Conservation (phyloP, 495 filamentous ascomycete genomes). For the Penicillium daleae region DNA sequence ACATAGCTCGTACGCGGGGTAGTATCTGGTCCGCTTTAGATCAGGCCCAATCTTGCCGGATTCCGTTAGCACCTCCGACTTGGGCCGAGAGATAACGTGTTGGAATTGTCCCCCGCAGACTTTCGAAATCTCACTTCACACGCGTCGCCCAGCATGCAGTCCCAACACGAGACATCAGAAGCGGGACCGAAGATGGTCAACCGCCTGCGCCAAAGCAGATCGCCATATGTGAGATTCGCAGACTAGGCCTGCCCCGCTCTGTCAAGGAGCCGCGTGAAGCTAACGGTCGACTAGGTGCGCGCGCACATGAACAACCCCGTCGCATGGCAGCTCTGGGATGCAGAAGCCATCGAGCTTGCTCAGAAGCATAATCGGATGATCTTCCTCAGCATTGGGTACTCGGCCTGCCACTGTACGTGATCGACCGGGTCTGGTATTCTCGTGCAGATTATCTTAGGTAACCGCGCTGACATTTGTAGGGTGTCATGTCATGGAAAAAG, state of each 20-base stretch:
- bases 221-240: constrained; percentile 66
- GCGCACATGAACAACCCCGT: constrained; percentile 83
- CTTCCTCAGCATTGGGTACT: constrained; percentile 95
- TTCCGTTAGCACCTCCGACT: constrained; percentile 26
- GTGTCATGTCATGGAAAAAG: constrained; percentile 92
- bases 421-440: not conserved
- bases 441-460: not conserved
- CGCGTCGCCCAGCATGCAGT: constrained; percentile 33
- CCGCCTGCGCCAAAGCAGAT: constrained; percentile 71
- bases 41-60: constrained; percentile 19
- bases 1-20: constrained; percentile 8
- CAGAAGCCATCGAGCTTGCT: constrained; percentile 75
- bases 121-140: constrained; percentile 15
- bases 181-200: constrained; percentile 59
- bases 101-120: constrained; percentile 11
- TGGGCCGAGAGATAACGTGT: constrained; percentile 13
- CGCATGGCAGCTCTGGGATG: constrained; percentile 89
- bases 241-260: not conserved
- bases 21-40: constrained; percentile 8
- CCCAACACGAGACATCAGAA: constrained; percentile 32
- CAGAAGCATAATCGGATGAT: constrained; percentile 80
- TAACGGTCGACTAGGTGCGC: constrained; percentile 59
- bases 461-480: constrained; percentile 50
- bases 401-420: constrained; percentile 86
- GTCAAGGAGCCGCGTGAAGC: constrained; percentile 7